Percentiles rank a stretch among this genome's conserved stretches.
phyloP scores from a whole-genome alignment of 768 basidiomycete genomes.

The Amyloporia xantha region DNA sequence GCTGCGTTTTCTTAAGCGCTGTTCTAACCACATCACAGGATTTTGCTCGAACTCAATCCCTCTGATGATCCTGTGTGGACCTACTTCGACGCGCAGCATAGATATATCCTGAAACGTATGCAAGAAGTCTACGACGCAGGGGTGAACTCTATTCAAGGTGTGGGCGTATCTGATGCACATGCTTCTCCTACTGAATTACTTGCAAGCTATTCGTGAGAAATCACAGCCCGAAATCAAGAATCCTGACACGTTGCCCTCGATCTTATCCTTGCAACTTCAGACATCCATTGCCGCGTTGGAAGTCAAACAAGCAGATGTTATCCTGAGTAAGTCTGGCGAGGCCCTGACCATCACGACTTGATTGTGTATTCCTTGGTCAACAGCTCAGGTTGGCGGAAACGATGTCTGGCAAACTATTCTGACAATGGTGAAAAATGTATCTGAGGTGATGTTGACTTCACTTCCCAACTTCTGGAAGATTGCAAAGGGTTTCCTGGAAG shows the following conservation, averaged over 20 bases:
- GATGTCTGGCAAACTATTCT: conserved; percentile 78
- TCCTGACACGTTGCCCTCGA: conserved; percentile 33
- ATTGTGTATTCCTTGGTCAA: background rate
- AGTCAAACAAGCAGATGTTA: conserved; percentile 52
- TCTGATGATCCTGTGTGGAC: conserved; percentile 93
- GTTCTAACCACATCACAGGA: conserved; percentile 39
- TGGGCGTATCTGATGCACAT: conserved; percentile 11
- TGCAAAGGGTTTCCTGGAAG: conserved; percentile 84
- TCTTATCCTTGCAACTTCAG: conserved; percentile 45
- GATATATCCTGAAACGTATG: conserved; percentile 77
- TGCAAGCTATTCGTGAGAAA: conserved; percentile 42
- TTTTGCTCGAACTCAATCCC: conserved; percentile 79
- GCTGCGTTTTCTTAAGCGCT: background rate
- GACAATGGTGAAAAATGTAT: conserved; percentile 78
- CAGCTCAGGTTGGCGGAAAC: conserved; percentile 66
- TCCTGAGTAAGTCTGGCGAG: conserved; percentile 43
- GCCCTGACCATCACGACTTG: background rate
- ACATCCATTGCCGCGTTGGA: conserved; percentile 54
- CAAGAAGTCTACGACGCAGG: conserved; percentile 51
- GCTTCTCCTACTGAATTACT: conserved; percentile 2
- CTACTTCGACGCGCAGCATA: conserved; percentile 91
- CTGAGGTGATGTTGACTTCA: conserved; percentile 76
- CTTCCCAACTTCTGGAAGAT: conserved; percentile 95
- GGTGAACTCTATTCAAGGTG: conserved; percentile 45
- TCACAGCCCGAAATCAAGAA: conserved; percentile 28